Evolutionary conservation across 2,329 filamentous ascomycete genomes (phyloP), one percentile per base, ranked within the genome.

Genomic region (Beauveria varroae): DNA sequence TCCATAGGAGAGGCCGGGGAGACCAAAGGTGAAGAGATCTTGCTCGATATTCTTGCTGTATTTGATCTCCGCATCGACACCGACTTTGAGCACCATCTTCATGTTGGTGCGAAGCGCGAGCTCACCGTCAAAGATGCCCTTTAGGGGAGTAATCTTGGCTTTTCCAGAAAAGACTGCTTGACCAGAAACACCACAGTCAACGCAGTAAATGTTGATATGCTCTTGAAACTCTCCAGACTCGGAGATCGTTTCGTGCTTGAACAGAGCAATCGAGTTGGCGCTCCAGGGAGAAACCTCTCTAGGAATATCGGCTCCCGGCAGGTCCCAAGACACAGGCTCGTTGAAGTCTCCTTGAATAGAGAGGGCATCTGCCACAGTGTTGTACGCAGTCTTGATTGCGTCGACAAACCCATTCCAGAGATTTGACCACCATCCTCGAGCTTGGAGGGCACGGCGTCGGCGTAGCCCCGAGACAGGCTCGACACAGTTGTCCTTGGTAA

Each of bases 121-220:
- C 40, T 65, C 55, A 58, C 67, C 70, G 64, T 67, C 53, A 24
- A 64, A 65, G 62, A 72, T 64, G 54, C 68, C 69, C 14, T 65
- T 65, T 9, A 68, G 40, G 1, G 67, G 65, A 24, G 63, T 66
- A 62, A 67, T 70, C 12, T 65, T 62, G 30, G 67, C 69, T n/a
- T 65, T 64, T 43, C 70, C 70, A 0, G 68, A 65, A 37, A 72
- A 57, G 9, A 65, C 64, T 16, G 67, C 68, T 14, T 60, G 65
- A 18, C 71, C 72, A 3, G 64, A 64, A 5, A 70, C 65, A 26
- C 70, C 70, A 57, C 70, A 73, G 41, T 65, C 67, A 37, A 72
- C 71, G 46, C 71, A 73, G 62, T 66, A 72, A 46, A 72, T 55
- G 64, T 71, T 67, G 52, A 72, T 52, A 47, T 68, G 67, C 5